Base-by-base conservation (phyloP, 2,329 filamentous ascomycete species). In the Purpureocillium takamizusanense region DNA sequence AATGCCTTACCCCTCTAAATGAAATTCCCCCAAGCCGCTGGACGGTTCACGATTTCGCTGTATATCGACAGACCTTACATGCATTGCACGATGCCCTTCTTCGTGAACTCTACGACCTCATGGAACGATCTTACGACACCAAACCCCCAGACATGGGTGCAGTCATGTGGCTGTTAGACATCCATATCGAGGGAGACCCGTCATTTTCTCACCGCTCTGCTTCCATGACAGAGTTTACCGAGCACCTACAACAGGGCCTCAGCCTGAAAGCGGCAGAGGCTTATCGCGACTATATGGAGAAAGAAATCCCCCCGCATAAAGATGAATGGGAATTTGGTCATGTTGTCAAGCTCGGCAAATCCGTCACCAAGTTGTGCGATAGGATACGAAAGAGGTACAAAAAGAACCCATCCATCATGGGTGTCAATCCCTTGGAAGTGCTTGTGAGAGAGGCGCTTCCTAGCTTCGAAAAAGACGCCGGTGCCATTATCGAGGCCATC, bases 371-470 rank as follows among this genome's bases (percentile, higher is more conserved):
- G 48, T 70, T 95, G 25, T 86, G 84, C 46, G 82, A 94, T 51
- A 86, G 83, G 55, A 94, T 95, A 37, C 83, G 88, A 59, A 97
- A 97, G 63, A 79, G 90, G 35, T 98, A 95, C 61, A 79, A 79
- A 51, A 90, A 85, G 51, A 92, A 83, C 42, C 86, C 86, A 1
- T 82, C 87, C 45, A 84, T 97, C 42, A 83, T 95, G 78, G 88
- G 88, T 2, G 70, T 74, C 21, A 72, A 72, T 42, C 72, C 71
- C 2, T 62, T 76, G 33, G 78, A 75, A 34, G 83, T 92, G 28
- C 69, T 97, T 25, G 79, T 95, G 7, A 76, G 84, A 47, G 86
- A 86, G 37, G 80, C 92, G 39, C 83, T 97, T 42, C 92, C 92
- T 1, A 83, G 83, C 43, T 97, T 94, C 56, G 89, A 94, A 41